Percentiles rank a stretch among this genome's conserved stretches.
Conservation (phyloP, 202 grass and related monocot genomes). For the Zoysia matrella region DNA sequence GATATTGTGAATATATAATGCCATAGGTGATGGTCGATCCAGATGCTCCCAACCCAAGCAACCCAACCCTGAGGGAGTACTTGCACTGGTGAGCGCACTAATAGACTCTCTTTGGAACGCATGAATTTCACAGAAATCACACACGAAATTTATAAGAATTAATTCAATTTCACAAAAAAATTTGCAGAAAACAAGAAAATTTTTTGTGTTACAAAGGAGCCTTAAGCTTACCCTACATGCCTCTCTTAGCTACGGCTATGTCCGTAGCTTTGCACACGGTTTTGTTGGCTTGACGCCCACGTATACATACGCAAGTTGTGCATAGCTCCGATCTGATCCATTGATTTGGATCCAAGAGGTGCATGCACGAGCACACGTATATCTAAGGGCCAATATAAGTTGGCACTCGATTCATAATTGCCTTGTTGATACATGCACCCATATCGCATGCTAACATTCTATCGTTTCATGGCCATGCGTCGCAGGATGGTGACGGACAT, state of each 20-base stretch:
- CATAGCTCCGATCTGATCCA: background rate
- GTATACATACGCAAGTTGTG: background rate
- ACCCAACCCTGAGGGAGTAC: constrained; percentile 78
- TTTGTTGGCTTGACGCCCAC: constrained; percentile 3
- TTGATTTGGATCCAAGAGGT: background rate
- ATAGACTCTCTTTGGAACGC: background rate
- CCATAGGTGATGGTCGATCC: constrained; percentile 87
- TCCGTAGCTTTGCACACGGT: background rate
- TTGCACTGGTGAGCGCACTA: constrained; percentile 72
- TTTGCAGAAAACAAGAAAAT: too few relatives aligned
- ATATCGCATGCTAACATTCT: background rate
- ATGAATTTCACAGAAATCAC: too few relatives aligned
- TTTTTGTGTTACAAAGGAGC: too few relatives aligned
- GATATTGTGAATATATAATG: background rate
- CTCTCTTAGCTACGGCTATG: background rate
- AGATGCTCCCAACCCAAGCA: constrained; percentile 89
- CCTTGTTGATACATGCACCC: background rate
- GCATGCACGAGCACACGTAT: constrained; percentile 26
- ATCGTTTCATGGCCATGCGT: constrained; percentile 33
- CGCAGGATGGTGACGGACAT: constrained; percentile 90
- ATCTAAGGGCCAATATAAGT: background rate
- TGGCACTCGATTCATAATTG: background rate
- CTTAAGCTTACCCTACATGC: too few relatives aligned
- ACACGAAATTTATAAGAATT: too few relatives aligned
- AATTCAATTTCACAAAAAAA: too few relatives aligned